Evolutionary conservation across 495 filamentous ascomycete species (phyloP), one percentile per base, ranked within the genome.

Genomic region (Xylaria acuta): DNA sequence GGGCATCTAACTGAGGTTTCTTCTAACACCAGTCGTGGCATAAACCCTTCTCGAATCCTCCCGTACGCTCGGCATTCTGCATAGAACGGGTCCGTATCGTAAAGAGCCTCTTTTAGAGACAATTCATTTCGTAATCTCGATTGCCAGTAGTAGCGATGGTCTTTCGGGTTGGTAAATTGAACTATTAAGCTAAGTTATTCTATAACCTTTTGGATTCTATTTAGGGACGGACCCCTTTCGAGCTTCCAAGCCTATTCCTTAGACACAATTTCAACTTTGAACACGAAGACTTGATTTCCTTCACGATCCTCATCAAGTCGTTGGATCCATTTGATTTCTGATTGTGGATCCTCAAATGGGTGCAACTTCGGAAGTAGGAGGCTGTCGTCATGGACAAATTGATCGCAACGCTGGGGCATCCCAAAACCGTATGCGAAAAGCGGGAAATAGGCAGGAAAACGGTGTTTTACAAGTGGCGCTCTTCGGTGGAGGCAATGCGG

Each of bases 41-140:
- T 16, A 7, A n/a, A 11, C 18, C 32, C 58, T 40, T 62, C 58
- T 62, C 40, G 14, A 8, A 62, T 62, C 32, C 58, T 36, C 4
- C 58, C 58, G 34, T 62, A 62, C 0, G 58, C 58, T 5, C 58
- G 58, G 34, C 58, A 62, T 14, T 62, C 58, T 7, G 58, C 58
- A 11, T 38, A 40, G 20, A 62, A 62, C n/a, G 58, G 58, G 14
- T 62, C 58, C 1, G 58, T 62, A 12, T 62, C 40, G 3, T 6
- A 62, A n/a, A 62, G 4, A 3, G 12, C 34, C 16, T 62, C 58
- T 7, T 62, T 22, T 6, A 62, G 27, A 0, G 58, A 25, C 18
- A 62, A 36, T n/a, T 30, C 2, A 11, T 30, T 2, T 14, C 22
- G 1, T 62, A 62, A 32, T 1, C 1, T 8, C n/a, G 16, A 22